These are phyloP conservation scores for Apiospora kogelbergensis DNA, from an alignment of 2,329 filamentous ascomycete genomes.

Conservation along the genomic window DNA sequence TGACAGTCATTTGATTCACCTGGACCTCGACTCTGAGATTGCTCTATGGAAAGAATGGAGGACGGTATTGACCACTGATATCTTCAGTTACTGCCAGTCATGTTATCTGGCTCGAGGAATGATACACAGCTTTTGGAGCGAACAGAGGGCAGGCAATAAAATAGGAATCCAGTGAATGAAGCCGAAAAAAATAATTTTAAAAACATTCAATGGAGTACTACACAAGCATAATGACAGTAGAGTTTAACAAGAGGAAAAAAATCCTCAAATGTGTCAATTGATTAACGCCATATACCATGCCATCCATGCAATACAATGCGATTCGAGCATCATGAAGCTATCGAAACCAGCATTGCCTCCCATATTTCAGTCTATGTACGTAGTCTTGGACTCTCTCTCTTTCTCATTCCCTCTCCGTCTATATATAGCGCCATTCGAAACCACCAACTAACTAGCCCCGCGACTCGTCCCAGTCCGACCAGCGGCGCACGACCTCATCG, in stretches of 20 bases:
- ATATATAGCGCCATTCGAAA: neutral
- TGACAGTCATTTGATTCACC: no score
- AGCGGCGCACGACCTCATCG: constrained; percentile 72
- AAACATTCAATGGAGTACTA: neutral
- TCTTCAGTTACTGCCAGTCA: no score
- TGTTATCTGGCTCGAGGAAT: no score
- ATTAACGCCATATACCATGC: neutral
- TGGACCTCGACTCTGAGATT: no score
- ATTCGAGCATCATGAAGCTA: neutral
- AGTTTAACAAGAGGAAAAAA: neutral
- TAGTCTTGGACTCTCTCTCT: neutral
- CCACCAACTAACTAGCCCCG: constrained; percentile 13
- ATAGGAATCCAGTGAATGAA: no score
- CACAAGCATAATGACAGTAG: neutral
- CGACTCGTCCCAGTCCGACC: constrained; percentile 80
- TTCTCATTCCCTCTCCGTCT: no score
- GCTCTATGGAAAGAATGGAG: no score
- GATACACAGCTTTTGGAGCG: no score
- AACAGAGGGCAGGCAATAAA: no score
- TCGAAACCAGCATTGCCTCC: neutral
- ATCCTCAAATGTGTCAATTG: constrained; percentile 4
- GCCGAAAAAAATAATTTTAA: no score
- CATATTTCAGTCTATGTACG: neutral
- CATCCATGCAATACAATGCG: neutral
- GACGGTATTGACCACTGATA: no score